A percentile compares a stretch with the other conserved stretches of the same genome.
These are phyloP conservation scores for Microstroma glucosiphilum DNA, from an alignment of 1,284 basidiomycete species.

Conservation along the genomic window DNA sequence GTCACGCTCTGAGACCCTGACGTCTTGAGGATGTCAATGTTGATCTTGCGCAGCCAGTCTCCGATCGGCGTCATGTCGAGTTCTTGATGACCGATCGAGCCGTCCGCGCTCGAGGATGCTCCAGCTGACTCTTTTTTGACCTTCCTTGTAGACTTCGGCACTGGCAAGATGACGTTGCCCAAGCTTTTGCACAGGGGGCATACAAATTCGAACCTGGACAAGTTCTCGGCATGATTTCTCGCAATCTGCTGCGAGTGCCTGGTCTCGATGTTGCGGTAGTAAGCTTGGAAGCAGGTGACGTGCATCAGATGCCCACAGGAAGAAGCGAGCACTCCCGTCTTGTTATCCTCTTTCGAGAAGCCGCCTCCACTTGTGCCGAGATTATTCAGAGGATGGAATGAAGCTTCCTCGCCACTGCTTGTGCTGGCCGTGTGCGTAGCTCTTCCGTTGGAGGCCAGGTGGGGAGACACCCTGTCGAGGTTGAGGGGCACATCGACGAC, in stretches of 20 bases:
- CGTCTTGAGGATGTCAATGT: slow-evolving; percentile 49
- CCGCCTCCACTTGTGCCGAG: slow-evolving; percentile 16
- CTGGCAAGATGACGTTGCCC: slow-evolving; percentile 86
- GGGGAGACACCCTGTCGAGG: slow-evolving; percentile 35
- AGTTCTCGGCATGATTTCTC: slow-evolving; percentile 88
- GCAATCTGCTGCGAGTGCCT: slow-evolving; percentile 84
- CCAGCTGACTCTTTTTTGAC: not conserved
- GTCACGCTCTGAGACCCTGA: slow-evolving; percentile 31
- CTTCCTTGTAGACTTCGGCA: slow-evolving; percentile 52
- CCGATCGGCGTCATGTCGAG: slow-evolving; percentile 28
- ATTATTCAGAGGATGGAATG: not conserved
- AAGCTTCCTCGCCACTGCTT: not conserved
- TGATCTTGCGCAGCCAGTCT: slow-evolving; percentile 50
- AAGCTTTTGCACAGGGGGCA: slow-evolving; percentile 98
- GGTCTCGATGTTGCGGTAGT: slow-evolving; percentile 76
- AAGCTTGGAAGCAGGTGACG: slow-evolving; percentile 83
- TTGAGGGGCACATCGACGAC: slow-evolving; percentile 59
- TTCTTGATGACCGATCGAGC: not conserved
- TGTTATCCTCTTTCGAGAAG: slow-evolving; percentile 40
- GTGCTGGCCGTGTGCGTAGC: not conserved
- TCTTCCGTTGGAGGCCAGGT: slow-evolving; percentile 1
- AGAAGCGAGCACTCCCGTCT: slow-evolving; percentile 69
- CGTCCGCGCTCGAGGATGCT: not conserved
- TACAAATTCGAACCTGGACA: slow-evolving; percentile 85
- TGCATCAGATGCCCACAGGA: slow-evolving; percentile 98